A percentile compares a stretch with the other conserved stretches of the same genome.
Conservation (phyloP, 1,284 basidiomycete genomes). For the Marasmius tenuissimus region DNA sequence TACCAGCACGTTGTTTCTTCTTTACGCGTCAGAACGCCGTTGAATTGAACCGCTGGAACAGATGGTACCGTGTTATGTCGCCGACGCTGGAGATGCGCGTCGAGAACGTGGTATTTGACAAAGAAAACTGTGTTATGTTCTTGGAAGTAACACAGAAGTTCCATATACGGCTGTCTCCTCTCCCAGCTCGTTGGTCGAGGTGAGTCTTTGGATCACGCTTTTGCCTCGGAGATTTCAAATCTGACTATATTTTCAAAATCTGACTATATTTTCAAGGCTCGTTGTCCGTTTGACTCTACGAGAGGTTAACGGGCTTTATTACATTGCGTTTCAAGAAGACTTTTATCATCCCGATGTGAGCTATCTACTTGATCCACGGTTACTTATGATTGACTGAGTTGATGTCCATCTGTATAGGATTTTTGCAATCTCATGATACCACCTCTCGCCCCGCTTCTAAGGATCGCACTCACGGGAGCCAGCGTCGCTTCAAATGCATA, state of each 20-base stretch:
- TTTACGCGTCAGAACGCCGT: neutral
- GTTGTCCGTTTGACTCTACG: conserved; percentile 47
- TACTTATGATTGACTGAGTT: neutral
- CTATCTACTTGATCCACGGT: conserved; percentile 5
- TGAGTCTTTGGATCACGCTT: conserved; percentile 35
- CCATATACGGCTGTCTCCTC: conserved; percentile 48
- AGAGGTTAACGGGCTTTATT: conserved; percentile 36
- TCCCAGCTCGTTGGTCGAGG: conserved; percentile 46
- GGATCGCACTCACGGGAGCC: conserved; percentile 35
- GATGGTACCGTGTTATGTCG: conserved; percentile 62
- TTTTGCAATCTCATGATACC: conserved; percentile 50
- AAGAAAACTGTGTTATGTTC: conserved; percentile 35
- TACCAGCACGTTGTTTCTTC: conserved; percentile 41
- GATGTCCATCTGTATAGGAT: conserved; percentile 34
- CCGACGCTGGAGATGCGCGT: conserved; percentile 44
- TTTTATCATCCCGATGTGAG: conserved; percentile 61
- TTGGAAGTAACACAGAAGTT: conserved; percentile 53
- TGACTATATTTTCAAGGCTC: conserved; percentile 42
- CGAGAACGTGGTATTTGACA: conserved; percentile 46
- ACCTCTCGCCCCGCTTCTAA: conserved; percentile 43
- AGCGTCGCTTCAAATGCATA: conserved; percentile 42
- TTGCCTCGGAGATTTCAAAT: conserved; percentile 38
- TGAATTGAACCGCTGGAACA: conserved; percentile 20
- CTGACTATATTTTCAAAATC: conserved; percentile 43
- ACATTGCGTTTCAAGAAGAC: conserved; percentile 58